These are phyloP conservation scores for Mucor indicus DNA, from an alignment of 371 early-diverging fungal genomes.

Conservation along the genomic window DNA sequence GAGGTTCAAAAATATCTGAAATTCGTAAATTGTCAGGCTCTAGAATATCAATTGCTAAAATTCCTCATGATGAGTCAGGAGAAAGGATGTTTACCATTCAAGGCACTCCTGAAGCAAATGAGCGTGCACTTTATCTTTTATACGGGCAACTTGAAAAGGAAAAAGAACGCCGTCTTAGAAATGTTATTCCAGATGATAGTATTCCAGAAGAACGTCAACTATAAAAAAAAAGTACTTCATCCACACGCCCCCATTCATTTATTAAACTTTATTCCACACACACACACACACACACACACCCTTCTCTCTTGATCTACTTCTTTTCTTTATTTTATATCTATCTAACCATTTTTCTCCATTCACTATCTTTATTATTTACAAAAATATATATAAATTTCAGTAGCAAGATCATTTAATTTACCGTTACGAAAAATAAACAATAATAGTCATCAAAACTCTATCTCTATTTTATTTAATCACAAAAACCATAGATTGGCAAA, in stretches of 20 bases:
- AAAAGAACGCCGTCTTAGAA: slow-evolving; percentile 71
- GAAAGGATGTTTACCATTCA: slow-evolving; percentile 90
- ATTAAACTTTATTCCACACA: not conserved
- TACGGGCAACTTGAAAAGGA: slow-evolving; percentile 89
- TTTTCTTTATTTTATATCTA: not conserved
- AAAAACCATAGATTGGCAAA: slow-evolving; percentile 11
- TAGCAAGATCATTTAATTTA: not conserved
- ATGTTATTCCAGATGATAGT: slow-evolving; percentile 14
- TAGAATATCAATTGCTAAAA: slow-evolving; percentile 82
- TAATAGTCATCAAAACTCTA: not conserved
- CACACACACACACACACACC: not conserved
- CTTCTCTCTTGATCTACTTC: not conserved
- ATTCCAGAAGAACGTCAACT: not conserved
- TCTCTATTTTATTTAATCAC: slow-evolving; percentile 1
- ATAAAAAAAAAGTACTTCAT: not conserved
- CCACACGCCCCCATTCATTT: not conserved
- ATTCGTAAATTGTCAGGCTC: slow-evolving; percentile 85
- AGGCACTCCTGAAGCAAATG: slow-evolving; percentile 83
- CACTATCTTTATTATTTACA: not conserved
- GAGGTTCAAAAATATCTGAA: slow-evolving; percentile 87
- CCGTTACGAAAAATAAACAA: no score
- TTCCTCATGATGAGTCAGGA: slow-evolving; percentile 69
- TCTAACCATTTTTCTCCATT: not conserved
- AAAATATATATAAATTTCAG: not conserved
- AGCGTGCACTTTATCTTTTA: slow-evolving; percentile 85